Evolutionary conservation across 2,329 filamentous ascomycete genomes (phyloP).

Genomic region (Fusarium albosuccineum): DNA sequence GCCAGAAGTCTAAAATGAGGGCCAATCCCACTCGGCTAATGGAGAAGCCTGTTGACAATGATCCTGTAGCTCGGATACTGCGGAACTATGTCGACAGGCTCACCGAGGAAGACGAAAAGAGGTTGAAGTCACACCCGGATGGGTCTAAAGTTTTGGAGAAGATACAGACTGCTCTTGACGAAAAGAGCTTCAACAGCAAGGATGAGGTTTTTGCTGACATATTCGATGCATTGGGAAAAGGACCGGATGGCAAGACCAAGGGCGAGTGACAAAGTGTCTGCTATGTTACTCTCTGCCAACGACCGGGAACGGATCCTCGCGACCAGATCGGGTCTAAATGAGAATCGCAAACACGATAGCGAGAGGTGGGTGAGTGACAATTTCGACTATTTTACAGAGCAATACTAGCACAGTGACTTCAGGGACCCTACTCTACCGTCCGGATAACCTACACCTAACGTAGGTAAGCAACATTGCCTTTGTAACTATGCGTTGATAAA

Average conservation of each 20-base stretch:
- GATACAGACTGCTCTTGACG: neutral
- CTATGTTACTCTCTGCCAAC: neutral
- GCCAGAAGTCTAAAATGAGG: neutral
- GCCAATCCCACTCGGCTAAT: neutral
- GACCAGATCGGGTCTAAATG: neutral
- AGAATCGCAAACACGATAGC: neutral
- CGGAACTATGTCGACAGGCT: neutral
- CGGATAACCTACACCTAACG: too few species aligned
- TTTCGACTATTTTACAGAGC: neutral
- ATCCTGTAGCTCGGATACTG: neutral
- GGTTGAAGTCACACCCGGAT: neutral
- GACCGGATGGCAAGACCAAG: neutral
- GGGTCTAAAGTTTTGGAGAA: neutral
- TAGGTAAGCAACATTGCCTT: neutral
- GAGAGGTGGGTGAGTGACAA: neutral
- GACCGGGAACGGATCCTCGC: neutral
- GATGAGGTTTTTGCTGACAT: neutral
- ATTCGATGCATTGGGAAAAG: neutral
- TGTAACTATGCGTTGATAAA: too few species aligned
- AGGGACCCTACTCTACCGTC: neutral
- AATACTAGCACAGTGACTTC: neutral
- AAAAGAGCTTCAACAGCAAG: neutral
- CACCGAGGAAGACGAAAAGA: slow-evolving; percentile 3
- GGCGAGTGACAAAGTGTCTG: neutral
- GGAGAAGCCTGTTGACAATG: neutral